phyloP scores from a whole-genome alignment of 805 yeast genomes.

The Candida sonorensis region DNA sequence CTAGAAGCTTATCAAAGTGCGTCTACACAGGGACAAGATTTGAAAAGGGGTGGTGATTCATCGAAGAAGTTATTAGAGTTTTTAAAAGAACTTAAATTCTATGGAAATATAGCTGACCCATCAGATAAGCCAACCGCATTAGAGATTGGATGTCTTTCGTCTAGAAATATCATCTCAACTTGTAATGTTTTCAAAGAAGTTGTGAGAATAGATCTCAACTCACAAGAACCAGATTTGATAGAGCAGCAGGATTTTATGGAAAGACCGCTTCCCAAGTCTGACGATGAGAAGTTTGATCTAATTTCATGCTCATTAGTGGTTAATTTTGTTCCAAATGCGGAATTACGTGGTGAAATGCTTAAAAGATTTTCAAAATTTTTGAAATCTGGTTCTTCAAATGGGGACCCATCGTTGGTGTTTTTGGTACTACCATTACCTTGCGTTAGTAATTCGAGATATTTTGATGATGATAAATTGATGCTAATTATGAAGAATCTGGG shows the following conservation, averaged over 20 bases:
- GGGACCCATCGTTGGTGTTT: constrained; percentile 41
- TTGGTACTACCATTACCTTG: constrained; percentile 89
- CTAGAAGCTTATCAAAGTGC: constrained; percentile 76
- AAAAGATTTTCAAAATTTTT: constrained; percentile 51
- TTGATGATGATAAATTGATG: constrained; percentile 36
- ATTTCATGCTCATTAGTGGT: constrained; percentile 82
- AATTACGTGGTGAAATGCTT: constrained; percentile 74
- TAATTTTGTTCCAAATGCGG: constrained; percentile 76
- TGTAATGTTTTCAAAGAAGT: constrained; percentile 46
- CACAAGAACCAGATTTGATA: constrained; percentile 63
- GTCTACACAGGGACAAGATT: constrained; percentile 75
- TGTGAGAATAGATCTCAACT: constrained; percentile 68
- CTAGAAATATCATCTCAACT: constrained; percentile 60
- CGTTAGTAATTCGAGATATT: constrained; percentile 73
- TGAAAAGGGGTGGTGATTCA: constrained; percentile 84
- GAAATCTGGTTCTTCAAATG: constrained; percentile 26
- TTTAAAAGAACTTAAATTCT: constrained; percentile 34
- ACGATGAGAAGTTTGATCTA: constrained; percentile 47
- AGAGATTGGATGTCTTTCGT: constrained; percentile 80
- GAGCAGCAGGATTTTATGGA: constrained; percentile 80
- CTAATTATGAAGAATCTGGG: constrained; percentile 57
- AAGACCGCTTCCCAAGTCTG: constrained; percentile 48
- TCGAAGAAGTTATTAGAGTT: constrained; percentile 74
- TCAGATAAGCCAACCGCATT: constrained; percentile 34
- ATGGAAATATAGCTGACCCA: constrained; percentile 6